Conservation (phyloP, 75 land plant genomes). For the Pseudotsuga menziesii region DNA sequence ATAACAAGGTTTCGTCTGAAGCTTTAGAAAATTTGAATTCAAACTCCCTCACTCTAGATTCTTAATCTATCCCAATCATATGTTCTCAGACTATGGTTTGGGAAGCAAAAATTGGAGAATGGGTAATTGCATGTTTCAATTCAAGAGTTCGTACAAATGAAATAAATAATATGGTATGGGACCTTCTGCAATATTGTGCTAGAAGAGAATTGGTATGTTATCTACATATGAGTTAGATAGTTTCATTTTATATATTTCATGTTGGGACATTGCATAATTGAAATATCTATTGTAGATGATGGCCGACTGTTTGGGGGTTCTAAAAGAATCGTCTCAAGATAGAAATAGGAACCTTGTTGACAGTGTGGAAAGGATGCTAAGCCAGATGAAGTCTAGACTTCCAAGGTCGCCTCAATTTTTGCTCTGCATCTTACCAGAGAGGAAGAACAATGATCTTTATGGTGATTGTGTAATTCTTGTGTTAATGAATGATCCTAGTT, state of each 20-base stretch:
- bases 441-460: conserved; percentile 70
- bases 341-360: conserved; percentile 39
- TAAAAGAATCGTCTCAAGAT: conserved; percentile 27
- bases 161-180: conserved; percentile 3
- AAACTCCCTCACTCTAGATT: too few species aligned
- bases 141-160: conserved; percentile 25
- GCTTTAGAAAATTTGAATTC: neutral
- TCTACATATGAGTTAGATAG: neutral
- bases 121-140: conserved; percentile 71
- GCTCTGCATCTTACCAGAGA: conserved; percentile 72
- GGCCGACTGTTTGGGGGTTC: too few species aligned
- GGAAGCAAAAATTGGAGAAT: conserved; percentile 35
- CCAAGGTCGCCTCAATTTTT: conserved; percentile 62
- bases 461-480: conserved; percentile 45
- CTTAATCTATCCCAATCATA: neutral
- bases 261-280: too few species aligned
- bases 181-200: conserved; percentile 19
- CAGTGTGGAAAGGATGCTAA: conserved; percentile 75
- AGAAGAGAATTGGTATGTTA: conserved; percentile 32
- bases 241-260: too few species aligned
- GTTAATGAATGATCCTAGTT: neutral
- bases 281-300: too few species aligned
- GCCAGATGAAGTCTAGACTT: conserved; percentile 35
- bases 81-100: conserved; percentile 44
- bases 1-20: conserved; percentile 53